These are phyloP conservation scores for Acanthamoeba quina DNA, from an alignment of 208 protist species.

Conservation along the genomic window DNA sequence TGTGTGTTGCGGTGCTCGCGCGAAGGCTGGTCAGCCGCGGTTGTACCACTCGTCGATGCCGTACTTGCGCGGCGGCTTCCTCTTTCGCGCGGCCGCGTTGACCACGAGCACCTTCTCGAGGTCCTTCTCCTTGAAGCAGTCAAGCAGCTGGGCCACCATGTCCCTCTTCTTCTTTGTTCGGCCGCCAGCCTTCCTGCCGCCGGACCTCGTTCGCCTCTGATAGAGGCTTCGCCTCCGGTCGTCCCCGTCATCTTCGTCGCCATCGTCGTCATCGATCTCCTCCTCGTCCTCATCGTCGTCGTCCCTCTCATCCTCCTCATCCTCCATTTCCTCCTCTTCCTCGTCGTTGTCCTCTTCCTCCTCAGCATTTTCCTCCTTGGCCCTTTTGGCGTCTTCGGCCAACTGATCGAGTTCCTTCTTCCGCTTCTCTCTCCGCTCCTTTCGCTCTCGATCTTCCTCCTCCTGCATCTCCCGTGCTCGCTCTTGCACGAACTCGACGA, in stretches of 20 bases:
- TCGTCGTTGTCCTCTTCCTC: neutral
- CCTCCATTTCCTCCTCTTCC: neutral
- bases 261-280: neutral
- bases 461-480: neutral
- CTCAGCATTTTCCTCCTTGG: conserved; percentile 1
- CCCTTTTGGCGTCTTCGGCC: neutral
- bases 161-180: conserved; percentile 27
- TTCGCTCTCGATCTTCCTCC: neutral
- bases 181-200: neutral
- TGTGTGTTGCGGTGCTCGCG: too few species aligned
- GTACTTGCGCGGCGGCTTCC: conserved; percentile 56
- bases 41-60: conserved; percentile 54
- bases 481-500: neutral
- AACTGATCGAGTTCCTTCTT: neutral
- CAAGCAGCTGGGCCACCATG: conserved; percentile 25
- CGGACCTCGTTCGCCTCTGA: neutral
- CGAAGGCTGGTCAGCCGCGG: neutral
- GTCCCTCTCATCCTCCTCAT: neutral
- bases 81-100: conserved; percentile 35
- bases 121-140: conserved; percentile 65
- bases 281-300: neutral
- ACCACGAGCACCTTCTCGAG: conserved; percentile 42
- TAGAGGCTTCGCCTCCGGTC: neutral
- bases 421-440: neutral
- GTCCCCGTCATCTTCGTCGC: neutral